Conservation (phyloP, 2,329 filamentous ascomycete species). For the Aureobasidium subglaciale region DNA sequence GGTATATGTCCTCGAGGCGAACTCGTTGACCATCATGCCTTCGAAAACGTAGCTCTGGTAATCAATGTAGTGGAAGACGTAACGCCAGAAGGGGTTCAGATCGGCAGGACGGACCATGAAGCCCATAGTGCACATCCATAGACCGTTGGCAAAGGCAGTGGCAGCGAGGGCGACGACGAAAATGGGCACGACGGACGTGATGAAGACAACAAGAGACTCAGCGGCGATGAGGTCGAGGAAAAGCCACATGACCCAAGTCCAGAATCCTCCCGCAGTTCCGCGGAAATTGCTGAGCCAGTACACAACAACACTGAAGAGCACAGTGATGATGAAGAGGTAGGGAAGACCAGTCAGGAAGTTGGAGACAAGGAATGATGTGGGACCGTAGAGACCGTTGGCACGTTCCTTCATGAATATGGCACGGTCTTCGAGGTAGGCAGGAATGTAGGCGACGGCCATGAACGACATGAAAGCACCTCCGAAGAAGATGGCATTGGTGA, state of each 20-base stretch:
- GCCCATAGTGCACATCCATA: constrained; percentile 83
- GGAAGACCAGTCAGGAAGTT: constrained; percentile 80
- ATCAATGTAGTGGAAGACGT: constrained; percentile 83
- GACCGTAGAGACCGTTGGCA: constrained; percentile 72
- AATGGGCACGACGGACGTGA: constrained; percentile 65
- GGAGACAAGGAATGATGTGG: constrained; percentile 63
- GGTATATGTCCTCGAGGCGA: constrained; percentile 55
- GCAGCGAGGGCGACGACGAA: constrained; percentile 75
- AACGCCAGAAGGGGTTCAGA: constrained; percentile 78
- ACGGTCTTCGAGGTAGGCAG: constrained; percentile 73
- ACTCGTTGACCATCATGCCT: constrained; percentile 92
- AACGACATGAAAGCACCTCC: constrained; percentile 47
- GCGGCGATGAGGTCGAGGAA: constrained; percentile 78
- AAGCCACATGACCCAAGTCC: constrained; percentile 74
- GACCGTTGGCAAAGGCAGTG: constrained; percentile 76
- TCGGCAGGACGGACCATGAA: constrained; percentile 68
- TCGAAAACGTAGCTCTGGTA: constrained; percentile 83
- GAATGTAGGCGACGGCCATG: constrained; percentile 69
- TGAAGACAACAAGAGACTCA: constrained; percentile 72
- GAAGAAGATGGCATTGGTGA: constrained; percentile 69
- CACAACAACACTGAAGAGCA: constrained; percentile 66
- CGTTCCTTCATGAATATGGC: constrained; percentile 68
- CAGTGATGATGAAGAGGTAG: constrained; percentile 66
- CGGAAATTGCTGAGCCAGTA: constrained; percentile 79
- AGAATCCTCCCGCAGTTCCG: constrained; percentile 59